Conservation (phyloP, 371 early-diverging fungal genomes). For the Mortierella sp. region DNA sequence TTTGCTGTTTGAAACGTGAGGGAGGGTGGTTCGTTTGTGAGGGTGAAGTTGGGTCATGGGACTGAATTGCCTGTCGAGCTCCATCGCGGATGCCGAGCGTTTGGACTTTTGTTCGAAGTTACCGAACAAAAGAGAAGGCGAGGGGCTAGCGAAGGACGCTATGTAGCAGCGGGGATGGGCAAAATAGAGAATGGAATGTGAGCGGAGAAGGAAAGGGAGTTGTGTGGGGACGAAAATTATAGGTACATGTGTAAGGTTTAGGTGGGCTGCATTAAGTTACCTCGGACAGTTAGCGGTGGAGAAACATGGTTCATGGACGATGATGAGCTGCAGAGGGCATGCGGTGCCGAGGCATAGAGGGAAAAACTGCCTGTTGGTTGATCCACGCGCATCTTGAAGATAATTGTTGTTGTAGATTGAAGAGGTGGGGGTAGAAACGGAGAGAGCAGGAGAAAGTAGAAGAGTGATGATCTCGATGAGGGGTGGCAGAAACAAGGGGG, state of each 20-base stretch:
- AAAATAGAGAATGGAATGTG: neutral
- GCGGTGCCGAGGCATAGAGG: neutral
- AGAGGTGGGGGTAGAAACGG: too few species aligned
- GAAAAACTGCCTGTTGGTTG: neutral
- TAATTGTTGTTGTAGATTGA: neutral
- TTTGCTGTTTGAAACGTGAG: neutral
- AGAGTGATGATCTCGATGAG: neutral
- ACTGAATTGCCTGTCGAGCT: neutral
- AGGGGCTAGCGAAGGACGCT: neutral
- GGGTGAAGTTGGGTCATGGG: neutral
- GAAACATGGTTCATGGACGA: too few species aligned
- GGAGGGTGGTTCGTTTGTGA: neutral
- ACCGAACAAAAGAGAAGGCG: slow-evolving; percentile 10
- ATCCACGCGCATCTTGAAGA: neutral
- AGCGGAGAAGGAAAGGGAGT: neutral
- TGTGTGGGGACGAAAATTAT: neutral
- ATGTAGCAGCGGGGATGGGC: neutral
- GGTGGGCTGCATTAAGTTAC: too few species aligned
- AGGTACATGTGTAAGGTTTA: neutral
- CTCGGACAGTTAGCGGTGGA: too few species aligned
- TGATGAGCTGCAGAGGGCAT: too few species aligned
- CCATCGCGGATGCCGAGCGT: neutral
- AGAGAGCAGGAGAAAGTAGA: neutral
- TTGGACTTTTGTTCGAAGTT: neutral
- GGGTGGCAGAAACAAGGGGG: neutral